Percentiles rank a stretch among this genome's conserved stretches.
Conservation (phyloP, 129 eudicot species). For the Deinandra increscens region DNA sequence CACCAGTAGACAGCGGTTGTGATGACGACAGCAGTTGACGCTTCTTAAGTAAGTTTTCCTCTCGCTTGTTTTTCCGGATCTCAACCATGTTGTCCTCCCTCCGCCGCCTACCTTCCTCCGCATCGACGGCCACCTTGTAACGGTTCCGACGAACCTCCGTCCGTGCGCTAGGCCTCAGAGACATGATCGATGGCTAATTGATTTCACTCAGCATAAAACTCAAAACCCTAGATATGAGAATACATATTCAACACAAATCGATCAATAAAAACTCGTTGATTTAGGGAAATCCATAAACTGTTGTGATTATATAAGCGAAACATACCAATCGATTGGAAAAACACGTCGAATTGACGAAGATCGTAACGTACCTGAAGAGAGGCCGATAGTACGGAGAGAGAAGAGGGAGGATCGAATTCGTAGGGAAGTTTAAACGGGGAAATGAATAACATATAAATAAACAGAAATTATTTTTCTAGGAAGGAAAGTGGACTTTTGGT, state of each 20-base stretch:
- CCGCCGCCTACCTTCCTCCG: slow-evolving; percentile 72
- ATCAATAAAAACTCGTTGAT: background rate
- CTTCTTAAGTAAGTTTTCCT: slow-evolving; percentile 75
- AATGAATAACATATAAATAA: background rate
- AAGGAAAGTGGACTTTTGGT: background rate
- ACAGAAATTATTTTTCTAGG: background rate
- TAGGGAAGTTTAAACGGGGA: slow-evolving; percentile 15
- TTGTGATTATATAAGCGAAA: background rate
- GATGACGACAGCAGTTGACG: slow-evolving; percentile 52
- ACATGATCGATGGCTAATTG: slow-evolving; percentile 35
- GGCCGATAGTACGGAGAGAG: too few relatives aligned
- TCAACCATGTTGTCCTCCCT: slow-evolving; percentile 86
- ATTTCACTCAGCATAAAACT: background rate
- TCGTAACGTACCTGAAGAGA: slow-evolving; percentile 25
- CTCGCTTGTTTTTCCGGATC: slow-evolving; percentile 75
- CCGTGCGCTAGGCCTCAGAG: slow-evolving; percentile 62
- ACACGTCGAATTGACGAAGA: background rate
- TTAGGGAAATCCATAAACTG: background rate
- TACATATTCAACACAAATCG: background rate
- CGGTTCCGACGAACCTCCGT: slow-evolving; percentile 74
- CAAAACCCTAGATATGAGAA: slow-evolving; percentile 16
- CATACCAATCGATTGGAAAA: background rate
- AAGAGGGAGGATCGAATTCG: slow-evolving; percentile 23
- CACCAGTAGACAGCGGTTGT: slow-evolving; percentile 32
- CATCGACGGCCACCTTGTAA: slow-evolving; percentile 78